Conservation (phyloP, 768 basidiomycete species). For the Tephrocybe sp. region DNA sequence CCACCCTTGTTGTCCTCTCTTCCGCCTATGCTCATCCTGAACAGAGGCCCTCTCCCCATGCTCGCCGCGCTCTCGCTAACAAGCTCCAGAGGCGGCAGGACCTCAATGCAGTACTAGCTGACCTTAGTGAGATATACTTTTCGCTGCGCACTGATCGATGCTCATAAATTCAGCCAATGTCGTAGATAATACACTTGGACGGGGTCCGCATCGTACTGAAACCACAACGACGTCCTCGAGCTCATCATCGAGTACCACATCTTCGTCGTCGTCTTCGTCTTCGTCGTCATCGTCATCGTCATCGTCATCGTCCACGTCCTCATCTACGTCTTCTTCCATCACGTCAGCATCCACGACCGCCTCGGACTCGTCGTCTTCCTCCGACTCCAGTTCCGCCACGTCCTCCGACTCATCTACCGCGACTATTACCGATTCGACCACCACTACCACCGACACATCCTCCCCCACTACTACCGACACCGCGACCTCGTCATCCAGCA, state of each 20-base stretch:
- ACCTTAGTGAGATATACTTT: not conserved
- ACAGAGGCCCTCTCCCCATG: conserved; percentile 28
- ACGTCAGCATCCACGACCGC: conserved; percentile 9
- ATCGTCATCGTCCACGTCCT: conserved; percentile 2
- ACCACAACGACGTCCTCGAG: not conserved
- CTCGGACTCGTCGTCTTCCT: conserved; percentile 1
- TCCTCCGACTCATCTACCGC: not conserved
- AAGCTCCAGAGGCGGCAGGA: conserved; percentile 18
- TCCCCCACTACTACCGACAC: conserved; percentile 6
- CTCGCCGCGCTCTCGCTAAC: conserved; percentile 31
- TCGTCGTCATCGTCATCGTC: not conserved
- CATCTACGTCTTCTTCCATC: conserved; percentile 7
- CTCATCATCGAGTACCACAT: not conserved
- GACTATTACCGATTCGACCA: not conserved
- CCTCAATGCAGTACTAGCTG: not conserved
- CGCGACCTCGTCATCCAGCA: conserved; percentile 8
- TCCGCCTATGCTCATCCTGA: conserved; percentile 39
- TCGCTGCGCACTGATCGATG: not conserved
- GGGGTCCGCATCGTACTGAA: not conserved
- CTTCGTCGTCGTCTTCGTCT: not conserved
- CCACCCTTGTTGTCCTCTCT: conserved; percentile 16
- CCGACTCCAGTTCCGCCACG: not conserved
- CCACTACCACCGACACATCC: conserved; percentile 1
- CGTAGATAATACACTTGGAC: not conserved
- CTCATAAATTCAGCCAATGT: not conserved